These are phyloP conservation scores for Gloeostereum incarnatum DNA, from an alignment of 768 basidiomycete species.

Conservation along the genomic window DNA sequence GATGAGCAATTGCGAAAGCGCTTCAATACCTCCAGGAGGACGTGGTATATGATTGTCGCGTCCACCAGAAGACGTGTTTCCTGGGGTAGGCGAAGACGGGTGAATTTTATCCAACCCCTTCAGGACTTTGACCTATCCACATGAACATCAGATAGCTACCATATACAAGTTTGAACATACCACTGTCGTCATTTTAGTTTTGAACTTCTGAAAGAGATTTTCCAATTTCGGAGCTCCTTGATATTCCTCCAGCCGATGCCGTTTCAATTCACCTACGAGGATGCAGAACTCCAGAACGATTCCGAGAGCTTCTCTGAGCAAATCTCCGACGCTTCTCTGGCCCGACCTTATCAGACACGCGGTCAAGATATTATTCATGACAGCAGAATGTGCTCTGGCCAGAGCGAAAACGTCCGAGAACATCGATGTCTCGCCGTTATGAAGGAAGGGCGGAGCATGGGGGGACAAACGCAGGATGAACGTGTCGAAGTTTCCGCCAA, in stretches of 20 bases:
- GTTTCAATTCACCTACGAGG: slow-evolving; percentile 50
- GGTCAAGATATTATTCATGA: slow-evolving; percentile 69
- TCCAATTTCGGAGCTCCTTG: slow-evolving; percentile 50
- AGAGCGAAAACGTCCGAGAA: slow-evolving; percentile 71
- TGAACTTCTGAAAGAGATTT: slow-evolving; percentile 44
- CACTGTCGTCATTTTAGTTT: slow-evolving; percentile 42
- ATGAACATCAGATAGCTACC: slow-evolving; percentile 6
- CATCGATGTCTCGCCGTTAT: too few species aligned
- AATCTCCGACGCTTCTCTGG: slow-evolving; percentile 57
- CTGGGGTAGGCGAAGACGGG: slow-evolving; percentile 4
- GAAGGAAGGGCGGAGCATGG: slow-evolving; percentile 24
- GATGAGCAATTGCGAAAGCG: slow-evolving; percentile 44
- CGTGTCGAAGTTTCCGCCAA: slow-evolving; percentile 65
- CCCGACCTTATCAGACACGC: slow-evolving; percentile 65
- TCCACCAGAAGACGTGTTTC: slow-evolving; percentile 13
- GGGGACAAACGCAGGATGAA: slow-evolving; percentile 41
- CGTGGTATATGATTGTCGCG: slow-evolving; percentile 23
- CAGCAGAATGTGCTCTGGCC: slow-evolving; percentile 51
- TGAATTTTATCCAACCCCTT: slow-evolving; percentile 42
- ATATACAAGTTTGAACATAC: slow-evolving; percentile 29
- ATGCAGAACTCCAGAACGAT: slow-evolving; percentile 59
- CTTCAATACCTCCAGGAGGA: slow-evolving; percentile 41
- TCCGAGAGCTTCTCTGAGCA: slow-evolving; percentile 54
- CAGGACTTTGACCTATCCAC: slow-evolving; percentile 41
- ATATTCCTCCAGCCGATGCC: slow-evolving; percentile 50